Evolutionary conservation across 2,329 filamentous ascomycete species (phyloP).

Genomic region (Myriosclerotinia duriaeana): DNA sequence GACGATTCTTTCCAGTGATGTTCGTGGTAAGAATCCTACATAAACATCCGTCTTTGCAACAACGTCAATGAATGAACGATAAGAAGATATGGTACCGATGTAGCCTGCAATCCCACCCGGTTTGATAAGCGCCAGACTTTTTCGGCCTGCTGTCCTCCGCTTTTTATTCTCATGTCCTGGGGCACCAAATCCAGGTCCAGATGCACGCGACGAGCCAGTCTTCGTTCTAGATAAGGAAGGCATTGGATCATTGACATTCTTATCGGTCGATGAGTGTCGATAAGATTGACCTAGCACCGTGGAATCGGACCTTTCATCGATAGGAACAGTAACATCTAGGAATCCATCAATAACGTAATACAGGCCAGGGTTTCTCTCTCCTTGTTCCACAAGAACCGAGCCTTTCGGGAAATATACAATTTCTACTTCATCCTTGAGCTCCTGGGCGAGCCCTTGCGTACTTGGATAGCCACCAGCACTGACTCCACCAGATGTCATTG

Average conservation of each 20-base stretch:
- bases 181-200: conserved; percentile 33
- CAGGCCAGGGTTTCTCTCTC: conserved; percentile 90
- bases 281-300: conserved; percentile 37
- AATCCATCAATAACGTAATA: conserved; percentile 99
- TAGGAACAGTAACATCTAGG: conserved; percentile 84
- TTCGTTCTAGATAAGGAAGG: conserved; percentile 48
- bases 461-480: conserved; percentile 59
- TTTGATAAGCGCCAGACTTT: conserved; percentile 85
- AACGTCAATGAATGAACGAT: conserved; percentile 94
- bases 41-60: conserved; percentile 98
- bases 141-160: conserved; percentile 53
- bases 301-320: conserved; percentile 46
- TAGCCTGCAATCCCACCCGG: conserved; percentile 94
- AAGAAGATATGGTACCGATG: conserved; percentile 89
- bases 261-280: conserved; percentile 30
- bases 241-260: conserved; percentile 42
- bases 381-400: conserved; percentile 91
- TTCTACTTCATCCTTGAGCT: conserved; percentile 88
- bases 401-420: conserved; percentile 97
- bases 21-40: conserved; percentile 86
- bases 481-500: conserved; percentile 69
- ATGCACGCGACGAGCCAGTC: conserved; percentile 44
- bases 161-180: conserved; percentile 42
- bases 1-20: conserved; percentile 84
- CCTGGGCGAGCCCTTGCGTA: conserved; percentile 66